Evolutionary conservation across 345 rosid species (phyloP).

Genomic region (Hypericum androsaemum): DNA sequence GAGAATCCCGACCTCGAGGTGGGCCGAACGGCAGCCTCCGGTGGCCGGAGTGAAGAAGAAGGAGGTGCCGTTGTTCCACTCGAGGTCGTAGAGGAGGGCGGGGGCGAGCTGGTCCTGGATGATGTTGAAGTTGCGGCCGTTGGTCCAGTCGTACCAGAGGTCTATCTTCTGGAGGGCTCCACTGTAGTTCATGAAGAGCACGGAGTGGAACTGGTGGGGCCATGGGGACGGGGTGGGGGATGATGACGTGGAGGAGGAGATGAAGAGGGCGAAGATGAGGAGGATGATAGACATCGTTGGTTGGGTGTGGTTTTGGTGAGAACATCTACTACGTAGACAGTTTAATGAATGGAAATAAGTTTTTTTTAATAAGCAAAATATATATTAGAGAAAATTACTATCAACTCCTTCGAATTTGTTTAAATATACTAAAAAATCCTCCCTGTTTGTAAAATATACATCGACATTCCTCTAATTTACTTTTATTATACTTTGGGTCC

Average conservation of each 20-base stretch:
- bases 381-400: too few relatives aligned
- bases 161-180: conserved; percentile 35
- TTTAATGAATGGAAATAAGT: too few relatives aligned
- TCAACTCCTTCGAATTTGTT: too few relatives aligned
- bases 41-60: conserved; percentile 18
- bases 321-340: too few relatives aligned
- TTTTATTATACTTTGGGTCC: too few relatives aligned
- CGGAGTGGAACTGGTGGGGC: conserved; percentile 45
- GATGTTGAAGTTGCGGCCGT: conserved; percentile 44
- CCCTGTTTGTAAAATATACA: too few relatives aligned
- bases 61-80: conserved; percentile 36
- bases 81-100: conserved; percentile 13
- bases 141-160: conserved; percentile 61
- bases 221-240: conserved; percentile 37
- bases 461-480: too few relatives aligned
- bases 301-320: background rate
- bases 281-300: conserved; percentile 5
- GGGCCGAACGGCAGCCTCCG: conserved; percentile 9
- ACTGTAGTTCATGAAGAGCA: conserved; percentile 37
- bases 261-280: conserved; percentile 3
- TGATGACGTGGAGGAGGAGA: background rate
- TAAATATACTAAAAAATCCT: too few relatives aligned
- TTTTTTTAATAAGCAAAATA: too few relatives aligned
- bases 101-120: conserved; percentile 27
- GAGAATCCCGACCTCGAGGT: conserved; percentile 25